Base-by-base conservation (phyloP, 768 basidiomycete genomes). In the Symmetrospora coprosmae region DNA sequence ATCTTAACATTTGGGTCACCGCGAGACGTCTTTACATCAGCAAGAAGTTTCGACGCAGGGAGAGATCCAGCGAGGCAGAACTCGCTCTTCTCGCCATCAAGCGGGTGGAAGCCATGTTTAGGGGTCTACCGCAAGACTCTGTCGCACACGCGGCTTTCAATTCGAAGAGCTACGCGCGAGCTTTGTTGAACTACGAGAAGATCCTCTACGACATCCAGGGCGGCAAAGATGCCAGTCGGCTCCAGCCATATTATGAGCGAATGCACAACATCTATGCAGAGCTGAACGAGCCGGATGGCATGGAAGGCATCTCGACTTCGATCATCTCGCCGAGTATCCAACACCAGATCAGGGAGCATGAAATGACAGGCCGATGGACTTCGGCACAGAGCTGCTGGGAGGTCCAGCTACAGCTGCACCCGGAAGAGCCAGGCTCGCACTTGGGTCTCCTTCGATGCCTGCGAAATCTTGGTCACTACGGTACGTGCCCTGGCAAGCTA, bases 341-440 rank as follows among this genome's bases (percentile, higher is more conserved):
- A 65, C 88, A 94, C 72, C 89, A 94, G 72, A 97, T 99, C 62
- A 83, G 94, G 40, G 86, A 97, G 69, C 94, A 99, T 67, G 94
- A 99, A 72, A 91, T 85, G 65, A 92, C 86, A 2, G 94, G 94
- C 0, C 79, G 83, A 40, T 99, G 94, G 94, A 97, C 94, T 1
- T 85, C 90, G 8, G 92, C 94, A 7, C 94, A 97, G 72, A 97
- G 92, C 69, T 99, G 94, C 68, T 99, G 94, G 94, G 94, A 99
- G 72, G 83, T 97, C 13, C 80, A 84, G 47, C 77, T 99, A 16
- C 92, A 96, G 69, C 82, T 87, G 60, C 81, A 82, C 21, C 91
- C 92, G 0, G 82, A 92, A 67, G 89, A 92, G 66, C 77, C 92
- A 4, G 80, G 85, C 23, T 85, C 83, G 63, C 92, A 99, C 71